Evolutionary conservation across 2,329 filamentous ascomycete species (phyloP).

Genomic region (Calonectria naviculata): DNA sequence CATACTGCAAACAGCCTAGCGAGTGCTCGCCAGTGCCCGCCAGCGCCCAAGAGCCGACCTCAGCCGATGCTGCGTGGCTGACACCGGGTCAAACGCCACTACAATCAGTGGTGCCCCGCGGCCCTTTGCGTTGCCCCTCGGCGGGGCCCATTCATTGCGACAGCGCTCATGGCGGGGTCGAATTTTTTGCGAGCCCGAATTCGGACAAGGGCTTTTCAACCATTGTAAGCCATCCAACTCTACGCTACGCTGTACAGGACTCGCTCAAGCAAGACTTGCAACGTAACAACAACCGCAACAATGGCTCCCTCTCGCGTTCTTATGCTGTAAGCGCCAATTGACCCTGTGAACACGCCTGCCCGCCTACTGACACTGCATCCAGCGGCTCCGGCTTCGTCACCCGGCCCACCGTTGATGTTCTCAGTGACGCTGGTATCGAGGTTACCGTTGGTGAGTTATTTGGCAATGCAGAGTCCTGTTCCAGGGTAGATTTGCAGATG

Average conservation of each 20-base stretch:
- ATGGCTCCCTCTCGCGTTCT: conserved; percentile 29
- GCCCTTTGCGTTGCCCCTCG: background rate
- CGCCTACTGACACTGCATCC: background rate
- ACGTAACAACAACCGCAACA: conserved; percentile 16
- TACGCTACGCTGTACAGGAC: background rate
- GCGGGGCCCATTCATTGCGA: background rate
- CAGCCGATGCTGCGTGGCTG: background rate
- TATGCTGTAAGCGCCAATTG: conserved; percentile 17
- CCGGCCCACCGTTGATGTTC: conserved; percentile 72
- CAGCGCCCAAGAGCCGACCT: background rate
- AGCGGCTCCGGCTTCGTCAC: conserved; percentile 63
- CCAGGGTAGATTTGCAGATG: too few relatives aligned
- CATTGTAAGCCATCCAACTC: conserved; percentile 5
- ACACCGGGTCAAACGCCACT: conserved; percentile 1
- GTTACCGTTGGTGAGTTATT: conserved; percentile 71
- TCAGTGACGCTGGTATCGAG: conserved; percentile 67
- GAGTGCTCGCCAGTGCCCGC: background rate
- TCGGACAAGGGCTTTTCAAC: conserved; percentile 9
- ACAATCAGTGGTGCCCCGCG: too few relatives aligned
- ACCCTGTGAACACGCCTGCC: background rate
- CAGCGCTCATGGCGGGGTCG: background rate
- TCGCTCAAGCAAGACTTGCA: background rate
- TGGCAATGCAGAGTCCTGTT: conserved; percentile 22
- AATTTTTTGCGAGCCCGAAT: conserved; percentile 9
- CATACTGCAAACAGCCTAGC: background rate